phyloP scores from a whole-genome alignment of 2,329 filamentous ascomycete genomes.

The Ophiocordyceps camponoti-saundersi region DNA sequence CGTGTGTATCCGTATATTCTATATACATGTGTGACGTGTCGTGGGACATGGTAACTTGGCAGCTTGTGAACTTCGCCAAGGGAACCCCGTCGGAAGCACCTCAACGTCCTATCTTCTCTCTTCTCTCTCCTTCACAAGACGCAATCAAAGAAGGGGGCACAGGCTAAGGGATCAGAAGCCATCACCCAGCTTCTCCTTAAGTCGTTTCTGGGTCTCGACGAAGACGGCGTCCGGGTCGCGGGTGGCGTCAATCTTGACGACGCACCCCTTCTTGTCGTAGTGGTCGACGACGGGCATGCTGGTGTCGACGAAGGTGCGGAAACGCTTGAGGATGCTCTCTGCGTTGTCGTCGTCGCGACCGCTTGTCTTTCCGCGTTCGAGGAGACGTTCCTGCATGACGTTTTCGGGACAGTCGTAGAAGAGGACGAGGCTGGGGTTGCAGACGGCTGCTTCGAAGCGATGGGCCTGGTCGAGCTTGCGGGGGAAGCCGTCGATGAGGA shows the following conservation, averaged over 20 bases:
- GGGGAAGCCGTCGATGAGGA: slow-evolving; percentile 73
- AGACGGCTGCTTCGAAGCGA: slow-evolving; percentile 84
- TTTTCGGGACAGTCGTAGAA: slow-evolving; percentile 91
- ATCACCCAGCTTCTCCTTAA: slow-evolving; percentile 30
- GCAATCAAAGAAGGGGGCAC: too few species aligned
- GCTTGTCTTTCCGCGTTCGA: slow-evolving; percentile 85
- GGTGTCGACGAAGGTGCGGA: slow-evolving; percentile 83
- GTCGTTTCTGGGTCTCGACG: slow-evolving; percentile 29
- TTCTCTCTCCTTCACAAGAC: too few species aligned
- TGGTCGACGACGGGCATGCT: slow-evolving; percentile 94
- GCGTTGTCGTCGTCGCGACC: slow-evolving; percentile 86
- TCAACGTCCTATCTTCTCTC: too few species aligned
- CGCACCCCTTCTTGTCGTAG: slow-evolving; percentile 59
- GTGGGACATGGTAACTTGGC: too few species aligned
- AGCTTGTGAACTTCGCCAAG: too few species aligned
- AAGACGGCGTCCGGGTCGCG: slow-evolving; percentile 46
- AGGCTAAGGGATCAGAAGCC: slow-evolving; percentile 10
- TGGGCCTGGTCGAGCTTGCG: slow-evolving; percentile 93
- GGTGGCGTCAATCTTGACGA: slow-evolving; percentile 65
- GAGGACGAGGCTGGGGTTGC: slow-evolving; percentile 66
- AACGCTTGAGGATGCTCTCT: slow-evolving; percentile 91
- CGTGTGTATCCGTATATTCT: too few species aligned
- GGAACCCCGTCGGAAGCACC: too few species aligned
- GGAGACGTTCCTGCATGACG: slow-evolving; percentile 67
- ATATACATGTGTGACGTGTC: too few species aligned